phyloP scores from a whole-genome alignment of 2,329 filamentous ascomycete species.

The Ceratocystis eucalypticola region DNA sequence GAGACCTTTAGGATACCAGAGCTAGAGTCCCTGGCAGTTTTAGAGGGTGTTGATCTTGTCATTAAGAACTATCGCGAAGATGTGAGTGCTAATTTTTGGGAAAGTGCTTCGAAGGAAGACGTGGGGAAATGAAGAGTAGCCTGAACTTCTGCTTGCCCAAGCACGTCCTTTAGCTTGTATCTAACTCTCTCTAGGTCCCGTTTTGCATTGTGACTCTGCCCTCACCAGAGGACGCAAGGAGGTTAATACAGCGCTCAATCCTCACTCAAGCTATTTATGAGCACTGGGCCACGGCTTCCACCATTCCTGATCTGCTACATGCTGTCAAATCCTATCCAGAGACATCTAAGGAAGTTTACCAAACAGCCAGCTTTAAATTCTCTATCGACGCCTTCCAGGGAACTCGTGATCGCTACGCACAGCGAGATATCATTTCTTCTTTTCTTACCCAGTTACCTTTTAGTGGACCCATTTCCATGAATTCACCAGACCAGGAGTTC shows the following conservation, averaged over 20 bases:
- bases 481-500: conserved; percentile 59
- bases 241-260: conserved; percentile 62
- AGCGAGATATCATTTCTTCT: conserved; percentile 64
- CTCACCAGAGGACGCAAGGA: conserved; percentile 48
- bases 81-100: conserved; percentile 37
- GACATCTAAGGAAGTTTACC: conserved; percentile 35
- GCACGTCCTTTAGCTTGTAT: conserved; percentile 16
- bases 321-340: conserved; percentile 5
- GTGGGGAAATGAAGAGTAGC: no score
- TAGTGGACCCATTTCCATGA: conserved; percentile 64
- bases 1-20: conserved; percentile 84
- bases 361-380: conserved; percentile 63
- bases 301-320: conserved; percentile 54
- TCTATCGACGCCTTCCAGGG: conserved; percentile 70
- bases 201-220: conserved; percentile 66
- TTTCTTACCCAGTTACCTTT: conserved; percentile 64
- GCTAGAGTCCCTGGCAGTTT: conserved; percentile 61
- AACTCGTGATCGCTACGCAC: conserved; percentile 48
- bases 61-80: conserved; percentile 61
- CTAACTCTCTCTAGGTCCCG: conserved; percentile 50
- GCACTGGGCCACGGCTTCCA: conserved; percentile 65
- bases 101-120: no score
- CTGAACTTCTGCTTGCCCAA: not conserved
- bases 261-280: conserved; percentile 75
- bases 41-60: conserved; percentile 53